Evolutionary conservation across 78 protist genomes (phyloP).

Genomic region (Dictyostelium discoideum): DNA sequence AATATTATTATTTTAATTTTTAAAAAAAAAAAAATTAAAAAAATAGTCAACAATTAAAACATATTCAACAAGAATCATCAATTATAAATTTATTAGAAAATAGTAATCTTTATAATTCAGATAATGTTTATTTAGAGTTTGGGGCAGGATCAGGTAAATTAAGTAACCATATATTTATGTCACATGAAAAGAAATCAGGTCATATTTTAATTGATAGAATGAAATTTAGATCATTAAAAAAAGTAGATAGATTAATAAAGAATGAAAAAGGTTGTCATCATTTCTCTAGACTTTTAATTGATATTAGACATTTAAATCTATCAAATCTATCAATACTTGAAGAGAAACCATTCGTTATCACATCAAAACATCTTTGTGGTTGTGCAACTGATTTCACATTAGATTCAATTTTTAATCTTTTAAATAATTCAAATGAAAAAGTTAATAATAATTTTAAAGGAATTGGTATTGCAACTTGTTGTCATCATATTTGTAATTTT

Average conservation of each 20-base stretch:
- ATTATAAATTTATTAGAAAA: constrained; percentile 28
- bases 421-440: neutral
- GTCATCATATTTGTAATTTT: constrained; percentile 59
- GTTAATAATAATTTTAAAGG: constrained; percentile 15
- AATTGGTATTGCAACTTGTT: constrained; percentile 74
- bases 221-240: constrained; percentile 59
- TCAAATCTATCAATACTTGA: neutral
- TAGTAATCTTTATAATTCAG: neutral
- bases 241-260: constrained; percentile 31
- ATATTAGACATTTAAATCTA: constrained; percentile 60
- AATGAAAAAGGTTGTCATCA: constrained; percentile 35
- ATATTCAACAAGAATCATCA: constrained; percentile 76
- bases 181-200: constrained; percentile 34
- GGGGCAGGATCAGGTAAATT: constrained; percentile 76
- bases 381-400: constrained; percentile 74
- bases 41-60: constrained; percentile 16
- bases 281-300: constrained; percentile 46
- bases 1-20: too few relatives aligned
- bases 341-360: constrained; percentile 21
- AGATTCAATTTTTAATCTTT: constrained; percentile 15
- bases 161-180: constrained; percentile 54
- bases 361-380: constrained; percentile 71
- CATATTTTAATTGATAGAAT: constrained; percentile 65
- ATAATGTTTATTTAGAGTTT: constrained; percentile 55
- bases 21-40: neutral